Base-by-base conservation (phyloP, 2,329 filamentous ascomycete genomes). In the Thelonectria blattea region DNA sequence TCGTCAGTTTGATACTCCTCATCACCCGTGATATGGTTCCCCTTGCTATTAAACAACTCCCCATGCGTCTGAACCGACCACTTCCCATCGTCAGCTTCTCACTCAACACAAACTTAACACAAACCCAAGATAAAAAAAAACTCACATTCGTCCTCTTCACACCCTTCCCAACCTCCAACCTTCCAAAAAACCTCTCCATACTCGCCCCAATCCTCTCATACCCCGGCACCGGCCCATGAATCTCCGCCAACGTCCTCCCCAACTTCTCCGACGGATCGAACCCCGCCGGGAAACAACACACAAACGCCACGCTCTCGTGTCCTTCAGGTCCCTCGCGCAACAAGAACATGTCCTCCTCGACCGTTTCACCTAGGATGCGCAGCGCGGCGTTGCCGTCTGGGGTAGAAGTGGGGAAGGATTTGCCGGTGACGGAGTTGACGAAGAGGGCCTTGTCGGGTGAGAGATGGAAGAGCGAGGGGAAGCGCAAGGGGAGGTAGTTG, bases 281-380 rank as follows among this genome's bases (percentile, higher is more conserved):
- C 0, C 82, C 83, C 1, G 78, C 74, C 0, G 83, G 80, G 54
- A 81, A 1, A 78, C 78, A 56, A 71, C 80, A 83, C 22, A 83
- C 62, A 41, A 83, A 85, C 0, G 83, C 83, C 1, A 80, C 75
- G 1, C 75, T 73, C 3, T 74, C 68, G 57, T 85, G 82, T 1
- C 80, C 76, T 2, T 73, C 66, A 0, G 73, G 69, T 7, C 78
- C 79, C 49, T 78, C 75, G 18, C 74, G 73, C 6, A 85, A 72
- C 2, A 86, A 70, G 52, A 86, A 84, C 18, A 86, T 64, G 63
- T 86, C 83, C 54, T 86, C 83, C 58, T 86, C 83, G 2, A 86
- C 75, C 0, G 79, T 84, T 66, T 82, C 78, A n/a, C 76, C 81
- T 1, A 85, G 69, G 7, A 74, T 69, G 15, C 74, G 68, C 15